Base-by-base conservation (phyloP, 2,329 filamentous ascomycete genomes). In the Curvularia sp. region DNA sequence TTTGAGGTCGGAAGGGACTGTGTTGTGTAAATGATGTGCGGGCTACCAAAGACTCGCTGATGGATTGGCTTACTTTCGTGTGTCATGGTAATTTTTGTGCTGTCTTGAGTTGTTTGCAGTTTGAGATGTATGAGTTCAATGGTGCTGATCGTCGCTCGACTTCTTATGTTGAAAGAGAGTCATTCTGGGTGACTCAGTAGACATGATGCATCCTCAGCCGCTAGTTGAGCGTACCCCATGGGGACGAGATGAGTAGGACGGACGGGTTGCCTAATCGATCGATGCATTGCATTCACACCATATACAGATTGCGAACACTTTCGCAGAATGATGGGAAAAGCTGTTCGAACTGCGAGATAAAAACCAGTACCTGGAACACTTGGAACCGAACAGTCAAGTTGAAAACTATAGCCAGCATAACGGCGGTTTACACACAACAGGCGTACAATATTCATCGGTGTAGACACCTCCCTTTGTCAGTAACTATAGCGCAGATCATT, bases 1-100 rank as follows among this genome's bases (percentile, higher is more conserved):
- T 62, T 75, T 75, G 44, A 75, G 66, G 41, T 72, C 64, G 1
- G 52, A 12, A 2, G 66, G 49, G 26, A 42, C 35, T 58, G 10
- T 35, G 9, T 9, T 46, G 22, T 13, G 15, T 28, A 38, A 24
- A 13, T n/a, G 6, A 24, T 49, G 26, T 38, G n/a, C 42, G 22
- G 30, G 4, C 8, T 8, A 13, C 10, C 8, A 8, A 15, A 43
- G 48, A 22, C 4, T 30, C 6, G 48, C 4, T 26, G 10, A n/a
- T 1, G 26, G 15, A 5, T 18, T 20, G n/a, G 9, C 48, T 49
- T 24, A 49, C 24, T 33, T 33, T 47, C 43, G 35, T 48, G 18
- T 2, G 26, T 26, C 42, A 41, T 31, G n/a, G 31, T 47, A 22
- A 20, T 39, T 50, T n/a, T 39, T 18, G 20, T 48, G 4, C 3